Evolutionary conservation across 2,329 filamentous ascomycete species (phyloP).

Genomic region (Stenocarpella maydis): DNA sequence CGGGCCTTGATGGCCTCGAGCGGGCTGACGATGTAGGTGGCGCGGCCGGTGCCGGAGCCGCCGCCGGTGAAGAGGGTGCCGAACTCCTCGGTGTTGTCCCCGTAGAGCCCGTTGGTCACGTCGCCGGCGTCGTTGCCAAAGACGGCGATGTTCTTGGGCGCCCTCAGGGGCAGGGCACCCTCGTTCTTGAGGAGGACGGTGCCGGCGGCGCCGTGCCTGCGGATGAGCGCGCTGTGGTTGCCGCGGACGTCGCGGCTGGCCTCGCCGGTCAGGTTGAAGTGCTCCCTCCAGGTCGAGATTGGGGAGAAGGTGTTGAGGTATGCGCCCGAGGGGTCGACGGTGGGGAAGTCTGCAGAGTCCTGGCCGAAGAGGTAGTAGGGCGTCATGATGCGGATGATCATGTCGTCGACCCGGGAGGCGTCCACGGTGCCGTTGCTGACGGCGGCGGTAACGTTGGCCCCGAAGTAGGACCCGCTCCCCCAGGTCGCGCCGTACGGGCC

Average conservation of each 20-base stretch:
- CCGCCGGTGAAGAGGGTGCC: slow-evolving; percentile 67
- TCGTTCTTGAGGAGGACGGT: slow-evolving; percentile 80
- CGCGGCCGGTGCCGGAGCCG: slow-evolving; percentile 62
- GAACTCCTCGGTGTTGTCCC: slow-evolving; percentile 69
- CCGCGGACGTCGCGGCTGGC: slow-evolving; percentile 59
- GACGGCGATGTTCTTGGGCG: slow-evolving; percentile 64
- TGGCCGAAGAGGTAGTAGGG: slow-evolving; percentile 60
- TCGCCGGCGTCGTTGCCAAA: slow-evolving; percentile 70
- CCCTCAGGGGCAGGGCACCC: slow-evolving; percentile 65
- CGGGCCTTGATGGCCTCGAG: slow-evolving; percentile 63
- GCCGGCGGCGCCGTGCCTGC: slow-evolving; percentile 63
- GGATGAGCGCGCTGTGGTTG: slow-evolving; percentile 62
- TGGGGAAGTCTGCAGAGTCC: slow-evolving; percentile 53
- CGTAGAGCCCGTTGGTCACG: slow-evolving; percentile 70
- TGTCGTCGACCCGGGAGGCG: slow-evolving; percentile 53
- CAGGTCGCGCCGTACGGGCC: slow-evolving; percentile 44
- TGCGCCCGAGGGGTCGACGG: slow-evolving; percentile 53
- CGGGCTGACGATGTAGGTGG: slow-evolving; percentile 63
- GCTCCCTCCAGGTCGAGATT: slow-evolving; percentile 52
- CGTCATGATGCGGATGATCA: slow-evolving; percentile 62
- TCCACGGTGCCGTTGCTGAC: slow-evolving; percentile 57
- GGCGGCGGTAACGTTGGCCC: slow-evolving; percentile 53
- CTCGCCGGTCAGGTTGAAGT: slow-evolving; percentile 51
- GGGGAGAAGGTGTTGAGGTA: slow-evolving; percentile 60
- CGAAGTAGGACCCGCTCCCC: slow-evolving; percentile 52